Conservation (phyloP, 2,329 filamentous ascomycete genomes). For the Curvularia lunata region DNA sequence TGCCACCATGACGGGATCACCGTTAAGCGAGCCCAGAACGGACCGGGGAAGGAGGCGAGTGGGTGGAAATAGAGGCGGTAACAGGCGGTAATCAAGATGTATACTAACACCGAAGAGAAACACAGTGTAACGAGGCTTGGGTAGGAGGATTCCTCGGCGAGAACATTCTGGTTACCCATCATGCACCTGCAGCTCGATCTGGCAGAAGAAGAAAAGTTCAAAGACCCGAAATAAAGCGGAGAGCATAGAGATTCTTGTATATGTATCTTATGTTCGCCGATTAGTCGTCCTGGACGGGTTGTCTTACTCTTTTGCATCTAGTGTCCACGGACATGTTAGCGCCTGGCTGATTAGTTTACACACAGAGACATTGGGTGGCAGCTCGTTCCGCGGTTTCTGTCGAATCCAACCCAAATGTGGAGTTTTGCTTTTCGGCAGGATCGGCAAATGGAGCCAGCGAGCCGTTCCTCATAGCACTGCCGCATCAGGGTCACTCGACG, state of each 20-base stretch:
- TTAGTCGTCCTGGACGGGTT: not conserved
- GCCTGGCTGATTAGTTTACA: slow-evolving; percentile 6
- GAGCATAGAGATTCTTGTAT: slow-evolving; percentile 9
- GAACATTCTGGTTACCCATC: slow-evolving; percentile 5
- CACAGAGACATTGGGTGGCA: not conserved
- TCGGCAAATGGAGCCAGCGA: slow-evolving; percentile 8
- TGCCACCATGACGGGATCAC: slow-evolving; percentile 59
- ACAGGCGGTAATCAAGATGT: slow-evolving; percentile 19
- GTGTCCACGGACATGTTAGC: not conserved
- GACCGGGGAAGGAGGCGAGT: slow-evolving; percentile 31
- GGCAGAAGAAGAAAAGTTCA: slow-evolving; percentile 6
- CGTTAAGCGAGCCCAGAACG: slow-evolving; percentile 33
- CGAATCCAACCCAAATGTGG: slow-evolving; percentile 6
- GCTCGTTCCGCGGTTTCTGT: slow-evolving; percentile 3
- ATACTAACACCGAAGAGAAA: slow-evolving; percentile 11
- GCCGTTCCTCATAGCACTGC: slow-evolving; percentile 8
- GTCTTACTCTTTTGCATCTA: slow-evolving; percentile 1
- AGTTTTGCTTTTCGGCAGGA: slow-evolving; percentile 10
- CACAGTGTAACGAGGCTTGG: slow-evolving; percentile 11
- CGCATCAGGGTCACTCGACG: slow-evolving; percentile 1
- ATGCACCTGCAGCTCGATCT: slow-evolving; percentile 9
- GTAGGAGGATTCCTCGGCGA: slow-evolving; percentile 5
- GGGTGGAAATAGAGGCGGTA: slow-evolving; percentile 32
- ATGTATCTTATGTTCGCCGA: slow-evolving; percentile 12
- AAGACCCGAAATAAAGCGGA: slow-evolving; percentile 2